Evolutionary conservation across 805 yeast genomes (phyloP).

Genomic region (Saccharomycopsis sp.): DNA sequence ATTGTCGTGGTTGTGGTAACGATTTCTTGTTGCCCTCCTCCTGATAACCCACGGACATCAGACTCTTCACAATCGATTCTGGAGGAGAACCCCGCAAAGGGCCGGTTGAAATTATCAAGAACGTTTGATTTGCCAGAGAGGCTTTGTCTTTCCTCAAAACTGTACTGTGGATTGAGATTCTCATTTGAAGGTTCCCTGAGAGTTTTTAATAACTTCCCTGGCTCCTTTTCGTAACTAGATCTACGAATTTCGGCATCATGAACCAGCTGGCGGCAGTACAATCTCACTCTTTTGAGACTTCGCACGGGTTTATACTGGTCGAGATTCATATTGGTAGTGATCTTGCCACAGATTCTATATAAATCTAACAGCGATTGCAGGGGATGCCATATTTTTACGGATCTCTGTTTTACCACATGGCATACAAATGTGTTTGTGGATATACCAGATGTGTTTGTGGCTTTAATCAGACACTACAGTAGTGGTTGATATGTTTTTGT

Average conservation of each 20-base stretch:
- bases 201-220: background rate
- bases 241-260: background rate
- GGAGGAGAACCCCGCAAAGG: background rate
- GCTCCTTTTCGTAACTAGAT: background rate
- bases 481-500: too few species aligned
- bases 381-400: too few species aligned
- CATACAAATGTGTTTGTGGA: too few species aligned
- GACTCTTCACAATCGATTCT: too few species aligned
- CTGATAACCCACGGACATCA: too few species aligned
- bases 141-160: background rate
- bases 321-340: background rate
- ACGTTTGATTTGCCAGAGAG: background rate
- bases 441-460: too few species aligned
- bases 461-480: too few species aligned
- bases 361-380: too few species aligned
- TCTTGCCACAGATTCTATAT: background rate
- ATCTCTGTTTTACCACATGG: too few species aligned
- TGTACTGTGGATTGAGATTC: background rate
- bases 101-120: background rate
- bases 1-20: background rate
- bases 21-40: background rate
- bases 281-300: background rate
- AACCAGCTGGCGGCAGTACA: background rate
- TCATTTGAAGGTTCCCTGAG: background rate
- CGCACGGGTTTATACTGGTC: background rate